Evolutionary conservation across 2,329 filamentous ascomycete species (phyloP).

Genomic region (Ampelomyces quisqualis): DNA sequence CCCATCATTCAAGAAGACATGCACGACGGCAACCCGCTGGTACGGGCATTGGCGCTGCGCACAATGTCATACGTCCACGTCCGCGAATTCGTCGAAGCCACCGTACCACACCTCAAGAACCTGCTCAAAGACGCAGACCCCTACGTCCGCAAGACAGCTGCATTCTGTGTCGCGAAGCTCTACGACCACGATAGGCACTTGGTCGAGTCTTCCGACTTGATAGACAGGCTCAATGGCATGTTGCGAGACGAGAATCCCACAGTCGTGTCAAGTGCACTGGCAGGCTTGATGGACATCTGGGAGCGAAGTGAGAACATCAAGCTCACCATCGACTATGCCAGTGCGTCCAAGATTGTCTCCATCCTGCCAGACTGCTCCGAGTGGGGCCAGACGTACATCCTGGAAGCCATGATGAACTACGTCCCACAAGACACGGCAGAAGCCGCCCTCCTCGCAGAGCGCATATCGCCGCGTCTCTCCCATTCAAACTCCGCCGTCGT

Average conservation of each 20-base stretch:
- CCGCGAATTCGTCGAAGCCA: conserved; percentile 89
- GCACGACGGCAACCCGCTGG: conserved; percentile 87
- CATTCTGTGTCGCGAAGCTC: conserved; percentile 93
- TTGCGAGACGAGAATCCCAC: conserved; percentile 95
- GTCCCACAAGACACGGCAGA: conserved; percentile 89
- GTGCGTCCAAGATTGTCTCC: conserved; percentile 96
- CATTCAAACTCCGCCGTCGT: conserved; percentile 97
- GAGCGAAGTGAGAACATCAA: conserved; percentile 96
- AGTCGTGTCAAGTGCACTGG: conserved; percentile 90
- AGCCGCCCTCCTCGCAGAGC: conserved; percentile 84
- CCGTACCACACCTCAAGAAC: conserved; percentile 77
- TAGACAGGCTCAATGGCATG: conserved; percentile 85
- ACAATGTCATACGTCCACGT: conserved; percentile 99
- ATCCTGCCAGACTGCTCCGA: conserved; percentile 97
- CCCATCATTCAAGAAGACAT: conserved; percentile 89
- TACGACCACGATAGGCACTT: conserved; percentile 93
- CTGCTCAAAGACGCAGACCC: conserved; percentile 85
- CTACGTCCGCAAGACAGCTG: conserved; percentile 96
- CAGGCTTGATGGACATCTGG: conserved; percentile 95
- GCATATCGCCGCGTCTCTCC: conserved; percentile 91
- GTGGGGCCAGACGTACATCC: conserved; percentile 98
- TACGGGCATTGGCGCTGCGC: conserved; percentile 85
- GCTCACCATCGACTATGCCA: conserved; percentile 94
- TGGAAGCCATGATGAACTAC: conserved; percentile 97
- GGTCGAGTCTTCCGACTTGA: conserved; percentile 88